A percentile compares a stretch with the other conserved stretches of the same genome.
Evolutionary conservation across 768 basidiomycete genomes (phyloP).

Genomic region (Tylopilus rubrobrunneus): DNA sequence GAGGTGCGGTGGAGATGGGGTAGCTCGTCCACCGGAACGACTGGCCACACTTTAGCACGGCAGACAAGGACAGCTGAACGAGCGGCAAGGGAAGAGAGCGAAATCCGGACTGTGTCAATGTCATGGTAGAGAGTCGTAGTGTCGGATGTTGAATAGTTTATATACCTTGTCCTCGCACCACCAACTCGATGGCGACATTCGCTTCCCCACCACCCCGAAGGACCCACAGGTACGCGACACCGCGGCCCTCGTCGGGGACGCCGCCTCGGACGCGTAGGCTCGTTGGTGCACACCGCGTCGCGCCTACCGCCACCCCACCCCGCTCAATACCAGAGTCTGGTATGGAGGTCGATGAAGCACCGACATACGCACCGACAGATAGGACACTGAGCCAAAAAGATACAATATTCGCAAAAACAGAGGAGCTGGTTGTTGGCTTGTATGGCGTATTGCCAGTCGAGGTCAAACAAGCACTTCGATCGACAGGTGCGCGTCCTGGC

Average conservation of each 20-base stretch:
- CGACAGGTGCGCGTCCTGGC: conserved; percentile 45
- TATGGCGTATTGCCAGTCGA: conserved; percentile 71
- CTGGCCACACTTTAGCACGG: conserved; percentile 80
- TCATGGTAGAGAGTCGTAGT: neutral
- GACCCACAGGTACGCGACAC: conserved; percentile 34
- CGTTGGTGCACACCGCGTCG: conserved; percentile 23
- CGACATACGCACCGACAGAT: conserved; percentile 39
- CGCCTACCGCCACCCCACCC: conserved; percentile 19
- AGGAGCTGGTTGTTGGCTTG: conserved; percentile 63
- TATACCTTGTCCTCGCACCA: conserved; percentile 4
- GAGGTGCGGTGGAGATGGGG: conserved; percentile 20
- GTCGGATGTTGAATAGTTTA: conserved; percentile 11
- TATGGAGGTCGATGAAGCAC: conserved; percentile 68
- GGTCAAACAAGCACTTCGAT: conserved; percentile 66
- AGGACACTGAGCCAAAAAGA: conserved; percentile 30
- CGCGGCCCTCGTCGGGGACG: conserved; percentile 22
- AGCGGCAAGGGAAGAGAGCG: conserved; percentile 55
- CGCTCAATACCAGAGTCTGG: conserved; percentile 41
- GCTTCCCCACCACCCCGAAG: conserved; percentile 59
- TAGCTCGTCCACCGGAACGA: conserved; percentile 77
- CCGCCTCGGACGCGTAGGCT: conserved; percentile 26
- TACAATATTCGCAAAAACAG: conserved; percentile 63
- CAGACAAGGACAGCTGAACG: conserved; percentile 71
- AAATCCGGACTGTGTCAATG: conserved; percentile 40
- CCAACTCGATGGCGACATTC: conserved; percentile 42